Evolutionary conservation across 257 asterid species (phyloP).

Genomic region (Solanum neorickii): DNA sequence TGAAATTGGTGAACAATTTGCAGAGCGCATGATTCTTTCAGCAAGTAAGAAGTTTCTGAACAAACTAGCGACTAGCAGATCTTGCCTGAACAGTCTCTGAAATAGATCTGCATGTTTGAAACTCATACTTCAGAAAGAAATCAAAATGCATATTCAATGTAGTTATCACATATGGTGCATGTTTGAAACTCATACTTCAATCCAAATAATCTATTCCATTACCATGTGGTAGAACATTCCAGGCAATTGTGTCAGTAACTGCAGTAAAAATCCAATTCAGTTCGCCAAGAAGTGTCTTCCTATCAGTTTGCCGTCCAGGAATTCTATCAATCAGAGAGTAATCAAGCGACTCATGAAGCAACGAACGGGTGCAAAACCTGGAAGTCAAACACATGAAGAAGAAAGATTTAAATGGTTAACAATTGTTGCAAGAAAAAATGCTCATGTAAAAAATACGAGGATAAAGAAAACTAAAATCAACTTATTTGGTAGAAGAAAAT

Average conservation of each 20-base stretch:
- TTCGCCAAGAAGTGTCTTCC: constrained; percentile 98
- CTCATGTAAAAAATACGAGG: neutral
- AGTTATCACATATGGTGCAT: constrained; percentile 6
- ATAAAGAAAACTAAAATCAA: neutral
- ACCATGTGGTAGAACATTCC: constrained; percentile 99
- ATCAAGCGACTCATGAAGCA: constrained; percentile 79
- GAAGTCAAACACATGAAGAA: constrained; percentile 1
- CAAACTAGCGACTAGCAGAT: constrained; percentile 92
- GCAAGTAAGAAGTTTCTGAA: constrained; percentile 93
- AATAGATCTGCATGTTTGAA: constrained; percentile 60
- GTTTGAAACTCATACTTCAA: constrained; percentile 13
- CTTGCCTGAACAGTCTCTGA: constrained; percentile 97
- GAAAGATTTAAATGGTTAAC: neutral
- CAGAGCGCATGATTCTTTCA: constrained; percentile 98
- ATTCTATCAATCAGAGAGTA: constrained; percentile 83
- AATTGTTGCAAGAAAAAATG: neutral
- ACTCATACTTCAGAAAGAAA: constrained; percentile 9
- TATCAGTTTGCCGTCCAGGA: constrained; percentile 99
- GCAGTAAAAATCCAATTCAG: constrained; percentile 99
- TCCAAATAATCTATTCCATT: constrained; percentile 14
- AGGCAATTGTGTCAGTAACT: constrained; percentile 96
- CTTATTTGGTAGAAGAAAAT: neutral
- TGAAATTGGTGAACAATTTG: constrained; percentile 96
- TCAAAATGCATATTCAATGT: neutral
- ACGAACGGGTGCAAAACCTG: constrained; percentile 86